Evolutionary conservation across 495 filamentous ascomycete genomes (phyloP).

Genomic region (Penicillium soppii): DNA sequence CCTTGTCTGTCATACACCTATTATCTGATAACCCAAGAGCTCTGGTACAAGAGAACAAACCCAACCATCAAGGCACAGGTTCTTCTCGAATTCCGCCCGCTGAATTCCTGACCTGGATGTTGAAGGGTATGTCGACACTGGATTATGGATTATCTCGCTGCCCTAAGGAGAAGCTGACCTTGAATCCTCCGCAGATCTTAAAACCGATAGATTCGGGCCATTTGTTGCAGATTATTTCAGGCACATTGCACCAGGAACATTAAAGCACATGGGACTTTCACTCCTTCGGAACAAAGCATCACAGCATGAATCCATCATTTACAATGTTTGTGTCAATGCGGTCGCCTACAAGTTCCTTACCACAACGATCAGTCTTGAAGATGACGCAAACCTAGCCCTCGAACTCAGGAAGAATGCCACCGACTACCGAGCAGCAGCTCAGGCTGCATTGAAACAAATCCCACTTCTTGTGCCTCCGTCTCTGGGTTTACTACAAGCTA

Average conservation of each 20-base stretch:
- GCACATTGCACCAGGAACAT: constrained; percentile 12
- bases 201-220: constrained; percentile 13
- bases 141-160: background rate
- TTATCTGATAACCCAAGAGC: background rate
- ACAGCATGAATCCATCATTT: constrained; percentile 5
- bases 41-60: background rate
- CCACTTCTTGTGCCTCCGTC: constrained; percentile 10
- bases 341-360: constrained; percentile 22
- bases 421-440: constrained; percentile 13
- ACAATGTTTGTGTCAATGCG: constrained; percentile 20
- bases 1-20: constrained; percentile 6
- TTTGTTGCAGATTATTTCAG: constrained; percentile 24
- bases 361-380: constrained; percentile 5
- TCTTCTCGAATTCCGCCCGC: background rate
- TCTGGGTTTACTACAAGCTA: constrained; percentile 13
- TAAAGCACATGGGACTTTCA: constrained; percentile 20
- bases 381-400: constrained; percentile 8
- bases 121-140: constrained; percentile 23
- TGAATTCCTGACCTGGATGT: constrained; percentile 24
- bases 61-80: background rate
- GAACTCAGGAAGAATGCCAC: constrained; percentile 6
- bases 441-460: constrained; percentile 16
- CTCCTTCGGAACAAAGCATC: constrained; percentile 10
- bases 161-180: background rate
- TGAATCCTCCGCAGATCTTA: constrained; percentile 11